phyloP scores from a whole-genome alignment of 2,329 filamentous ascomycete genomes.

The Xylariaceae sp. region DNA sequence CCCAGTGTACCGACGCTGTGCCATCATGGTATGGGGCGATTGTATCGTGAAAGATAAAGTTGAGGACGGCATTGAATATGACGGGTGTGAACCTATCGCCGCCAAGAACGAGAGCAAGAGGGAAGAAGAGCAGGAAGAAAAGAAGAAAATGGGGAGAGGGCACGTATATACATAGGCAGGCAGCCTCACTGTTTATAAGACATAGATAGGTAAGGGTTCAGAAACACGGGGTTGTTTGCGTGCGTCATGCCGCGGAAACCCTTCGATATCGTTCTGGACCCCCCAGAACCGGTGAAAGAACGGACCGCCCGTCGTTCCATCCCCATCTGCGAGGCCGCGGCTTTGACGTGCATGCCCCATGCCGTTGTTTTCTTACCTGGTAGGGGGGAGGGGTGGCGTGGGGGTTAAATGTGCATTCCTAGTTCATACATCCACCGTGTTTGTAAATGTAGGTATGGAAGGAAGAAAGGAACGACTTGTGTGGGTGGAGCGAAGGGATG shows the following conservation, averaged over 20 bases:
- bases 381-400: neutral
- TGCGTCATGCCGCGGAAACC: no score
- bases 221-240: neutral
- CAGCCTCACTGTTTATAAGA: neutral
- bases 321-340: neutral
- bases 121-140: no score
- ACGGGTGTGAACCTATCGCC: no score
- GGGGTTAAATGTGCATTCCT: neutral
- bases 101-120: no score
- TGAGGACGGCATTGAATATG: no score
- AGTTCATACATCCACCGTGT: no score
- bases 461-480: neutral
- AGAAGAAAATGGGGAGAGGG: neutral
- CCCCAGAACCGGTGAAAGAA: neutral
- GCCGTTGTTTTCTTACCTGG: neutral
- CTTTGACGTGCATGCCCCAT: neutral
- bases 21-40: no score
- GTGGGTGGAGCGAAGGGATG: slow-evolving; percentile 10
- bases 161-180: neutral
- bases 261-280: no score
- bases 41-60: no score
- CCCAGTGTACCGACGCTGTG: neutral
- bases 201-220: neutral
- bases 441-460: no score
- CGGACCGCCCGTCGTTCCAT: neutral